These are phyloP conservation scores for Forsythia viridissima DNA, from an alignment of 257 asterid genomes.

Conservation along the genomic window DNA sequence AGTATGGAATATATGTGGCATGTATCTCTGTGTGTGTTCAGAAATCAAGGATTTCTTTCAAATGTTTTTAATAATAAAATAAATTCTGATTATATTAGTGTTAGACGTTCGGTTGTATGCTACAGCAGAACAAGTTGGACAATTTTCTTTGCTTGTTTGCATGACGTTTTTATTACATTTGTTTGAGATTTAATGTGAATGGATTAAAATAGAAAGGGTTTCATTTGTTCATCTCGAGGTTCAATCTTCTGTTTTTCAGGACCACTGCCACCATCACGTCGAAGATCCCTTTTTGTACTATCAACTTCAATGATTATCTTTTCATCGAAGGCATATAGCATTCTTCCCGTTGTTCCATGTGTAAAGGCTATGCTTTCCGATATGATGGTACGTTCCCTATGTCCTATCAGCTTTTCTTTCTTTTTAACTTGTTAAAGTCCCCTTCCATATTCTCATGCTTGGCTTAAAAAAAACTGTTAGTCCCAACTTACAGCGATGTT, in stretches of 20 bases:
- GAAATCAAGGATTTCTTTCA: background rate
- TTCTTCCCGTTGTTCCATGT: constrained; percentile 61
- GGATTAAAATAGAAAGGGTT: background rate
- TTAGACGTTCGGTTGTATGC: background rate
- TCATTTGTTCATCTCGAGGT: constrained; percentile 12
- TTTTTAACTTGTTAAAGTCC: constrained; percentile 6
- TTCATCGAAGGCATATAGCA: constrained; percentile 69
- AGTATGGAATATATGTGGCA: background rate
- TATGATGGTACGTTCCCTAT: constrained; percentile 50
- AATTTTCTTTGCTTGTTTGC: background rate
- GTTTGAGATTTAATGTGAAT: background rate
- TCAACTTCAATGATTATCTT: constrained; percentile 88
- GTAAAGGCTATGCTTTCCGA: constrained; percentile 56
- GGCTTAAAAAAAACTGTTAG: background rate
- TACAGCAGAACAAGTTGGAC: background rate
- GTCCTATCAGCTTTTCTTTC: constrained; percentile 9
- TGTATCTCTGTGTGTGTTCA: background rate
- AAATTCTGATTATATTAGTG: too few relatives aligned
- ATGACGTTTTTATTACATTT: constrained; percentile 4
- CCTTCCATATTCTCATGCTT: background rate
- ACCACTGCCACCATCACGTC: constrained; percentile 76
- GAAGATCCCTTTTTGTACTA: constrained; percentile 86
- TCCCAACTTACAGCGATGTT: background rate
- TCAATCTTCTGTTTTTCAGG: constrained; percentile 51
- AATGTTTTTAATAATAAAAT: background rate